Percentiles rank a stretch among this genome's conserved stretches.
Conservation (phyloP, 73 alveolate genomes). For the Tetrahymena thermophila region DNA sequence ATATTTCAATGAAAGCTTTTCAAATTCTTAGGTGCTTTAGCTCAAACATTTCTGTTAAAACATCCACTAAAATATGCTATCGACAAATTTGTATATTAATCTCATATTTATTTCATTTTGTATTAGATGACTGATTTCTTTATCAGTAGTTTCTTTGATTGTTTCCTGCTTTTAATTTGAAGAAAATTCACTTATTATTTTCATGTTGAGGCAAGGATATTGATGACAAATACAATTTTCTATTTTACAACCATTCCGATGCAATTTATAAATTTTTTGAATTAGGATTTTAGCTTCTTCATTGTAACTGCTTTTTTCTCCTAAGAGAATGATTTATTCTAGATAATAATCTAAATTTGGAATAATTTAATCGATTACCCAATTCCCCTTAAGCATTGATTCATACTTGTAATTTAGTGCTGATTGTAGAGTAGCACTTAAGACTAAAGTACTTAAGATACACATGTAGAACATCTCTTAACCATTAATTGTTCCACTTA, state of each 20-base stretch:
- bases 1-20: neutral
- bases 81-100: neutral
- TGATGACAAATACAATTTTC: neutral
- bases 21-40: neutral
- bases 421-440: neutral
- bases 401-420: neutral
- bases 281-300: neutral
- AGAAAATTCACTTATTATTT: neutral
- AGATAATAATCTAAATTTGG: neutral
- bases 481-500: neutral
- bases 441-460: neutral
- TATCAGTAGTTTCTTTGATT: neutral
- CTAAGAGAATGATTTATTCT: neutral
- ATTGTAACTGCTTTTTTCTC: neutral
- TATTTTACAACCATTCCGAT: neutral
- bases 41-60: neutral
- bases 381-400: neutral
- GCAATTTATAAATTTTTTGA: neutral
- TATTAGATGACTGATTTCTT: neutral
- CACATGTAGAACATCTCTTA: neutral
- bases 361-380: neutral
- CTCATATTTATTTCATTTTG: neutral
- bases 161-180: neutral
- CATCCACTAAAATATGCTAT: neutral
- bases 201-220: neutral